Conservation (phyloP, 768 basidiomycete species). For the Tephrocybe sp. region DNA sequence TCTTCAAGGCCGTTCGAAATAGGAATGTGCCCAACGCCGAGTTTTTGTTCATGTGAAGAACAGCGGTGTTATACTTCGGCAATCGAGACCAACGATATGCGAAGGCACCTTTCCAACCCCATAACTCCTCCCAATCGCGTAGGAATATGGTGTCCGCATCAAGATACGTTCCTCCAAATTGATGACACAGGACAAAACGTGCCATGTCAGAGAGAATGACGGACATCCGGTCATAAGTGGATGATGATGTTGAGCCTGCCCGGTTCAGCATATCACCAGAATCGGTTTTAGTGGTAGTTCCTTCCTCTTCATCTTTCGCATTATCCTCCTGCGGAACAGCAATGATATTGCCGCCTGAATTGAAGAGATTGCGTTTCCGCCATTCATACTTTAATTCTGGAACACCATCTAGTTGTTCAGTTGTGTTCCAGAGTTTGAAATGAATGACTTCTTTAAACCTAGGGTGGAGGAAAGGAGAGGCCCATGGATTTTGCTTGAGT, state of each 20-base stretch:
- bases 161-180: conserved; percentile 94
- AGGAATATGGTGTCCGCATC: conserved; percentile 96
- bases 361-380: conserved; percentile 83
- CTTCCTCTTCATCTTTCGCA: conserved; percentile 2
- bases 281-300: conserved; percentile 26
- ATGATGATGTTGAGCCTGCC: conserved; percentile 81
- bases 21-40: conserved; percentile 92
- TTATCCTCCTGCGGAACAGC: conserved; percentile 51
- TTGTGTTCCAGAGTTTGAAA: conserved; percentile 98
- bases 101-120: conserved; percentile 96
- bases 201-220: conserved; percentile 97
- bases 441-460: conserved; percentile 90
- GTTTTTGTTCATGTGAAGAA: conserved; percentile 88
- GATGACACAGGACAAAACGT: conserved; percentile 94
- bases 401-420: conserved; percentile 90
- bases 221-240: conserved; percentile 85
- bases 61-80: conserved; percentile 94
- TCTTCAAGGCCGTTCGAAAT: conserved; percentile 92
- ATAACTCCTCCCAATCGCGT: conserved; percentile 97
- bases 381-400: conserved; percentile 90
- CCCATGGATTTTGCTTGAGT: conserved; percentile 88
- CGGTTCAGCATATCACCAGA: conserved; percentile 59
- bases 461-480: conserved; percentile 89
- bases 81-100: conserved; percentile 95
- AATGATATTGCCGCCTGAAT: conserved; percentile 78